Evolutionary conservation across 495 filamentous ascomycete species (phyloP), one percentile per base, ranked within the genome.

Genomic region (Hyaloscypha bicolor): DNA sequence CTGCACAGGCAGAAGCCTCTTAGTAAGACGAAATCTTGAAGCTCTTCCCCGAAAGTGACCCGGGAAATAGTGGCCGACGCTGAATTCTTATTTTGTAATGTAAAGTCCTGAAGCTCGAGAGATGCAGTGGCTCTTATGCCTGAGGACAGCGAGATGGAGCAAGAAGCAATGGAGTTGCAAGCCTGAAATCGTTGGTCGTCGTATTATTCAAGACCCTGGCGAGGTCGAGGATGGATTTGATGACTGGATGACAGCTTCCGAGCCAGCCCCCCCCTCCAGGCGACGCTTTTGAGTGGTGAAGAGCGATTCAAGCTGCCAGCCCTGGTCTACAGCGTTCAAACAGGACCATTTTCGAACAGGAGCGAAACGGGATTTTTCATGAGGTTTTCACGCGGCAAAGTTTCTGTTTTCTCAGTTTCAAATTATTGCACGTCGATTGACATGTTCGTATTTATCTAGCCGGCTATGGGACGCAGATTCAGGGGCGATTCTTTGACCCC

Each of bases 1-100:
- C 51, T 68, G 25, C 12, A 19, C 29, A 65, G 65, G 53, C 55
- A 63, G 64, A 62, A 11, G 32, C n/a, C 58, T n/a, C 59, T 21
- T 21, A 16, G 32, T 12, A 6, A 37, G 3, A 37, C 22, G 30
- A n/a, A 32, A 60, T 9, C 30, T 21, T 21, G 32, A 33, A 37
- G 29, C 22, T 60, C 35, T 37, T n/a, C 56, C 30, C n/a, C 11
- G 16, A 16, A n/a, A 21, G 32, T 16, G n/a, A 37, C 30, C 19
- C 33, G 21, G 30, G 21, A 21, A 45, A 61, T 3, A 32, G 51
- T 22, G 59, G 14, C 42, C 3, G 42, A 14, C 4, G 16, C 42
- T 48, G 42, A 37, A 12, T 12, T 48, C 4, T 48, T 48, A 2
- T 48, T 4, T 48, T 19, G 42, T 4, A 48, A 48, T 48, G 16